Evolutionary conservation across 306 rosid genomes (phyloP).

Genomic region (Canavalia gladiata): DNA sequence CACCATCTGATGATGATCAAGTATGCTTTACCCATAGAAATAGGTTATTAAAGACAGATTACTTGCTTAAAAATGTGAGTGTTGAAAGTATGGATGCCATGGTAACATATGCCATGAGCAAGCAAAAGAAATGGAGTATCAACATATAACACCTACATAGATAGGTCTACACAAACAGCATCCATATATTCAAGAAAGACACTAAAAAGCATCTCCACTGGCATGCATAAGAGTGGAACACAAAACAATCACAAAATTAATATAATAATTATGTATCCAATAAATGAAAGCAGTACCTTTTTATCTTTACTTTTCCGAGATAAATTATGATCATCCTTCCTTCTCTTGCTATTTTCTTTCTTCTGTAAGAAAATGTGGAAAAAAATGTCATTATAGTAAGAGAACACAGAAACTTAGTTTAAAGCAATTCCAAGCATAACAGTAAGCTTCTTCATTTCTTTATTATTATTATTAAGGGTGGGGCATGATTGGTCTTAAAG

Average conservation of each 20-base stretch:
- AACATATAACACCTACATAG: slow-evolving; percentile 18
- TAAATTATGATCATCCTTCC: slow-evolving; percentile 90
- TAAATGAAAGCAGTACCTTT: slow-evolving; percentile 64
- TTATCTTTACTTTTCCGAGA: slow-evolving; percentile 87
- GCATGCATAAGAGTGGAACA: slow-evolving; percentile 28
- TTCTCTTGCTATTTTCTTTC: slow-evolving; percentile 95
- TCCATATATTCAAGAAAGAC: slow-evolving; percentile 13
- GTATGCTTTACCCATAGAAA: slow-evolving; percentile 11
- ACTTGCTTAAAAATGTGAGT: not conserved
- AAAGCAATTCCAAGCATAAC: slow-evolving; percentile 35
- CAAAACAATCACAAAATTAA: not conserved
- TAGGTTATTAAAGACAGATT: slow-evolving; percentile 30
- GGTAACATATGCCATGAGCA: not conserved
- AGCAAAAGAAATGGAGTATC: slow-evolving; percentile 14
- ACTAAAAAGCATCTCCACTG: slow-evolving; percentile 7
- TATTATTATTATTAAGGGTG: not conserved
- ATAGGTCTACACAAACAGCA: slow-evolving; percentile 14
- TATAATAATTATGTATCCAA: slow-evolving; percentile 2
- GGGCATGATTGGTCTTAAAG: not conserved
- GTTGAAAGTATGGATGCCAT: slow-evolving; percentile 16
- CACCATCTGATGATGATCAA: slow-evolving; percentile 36
- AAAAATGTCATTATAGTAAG: slow-evolving; percentile 25
- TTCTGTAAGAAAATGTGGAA: slow-evolving; percentile 63
- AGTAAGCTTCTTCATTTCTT: slow-evolving; percentile 10
- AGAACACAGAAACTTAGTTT: slow-evolving; percentile 17